Percentiles rank a stretch among this genome's conserved stretches.
These are phyloP conservation scores for Aspergillus sp. DNA, from an alignment of 2,329 filamentous ascomycete genomes.

Conservation along the genomic window DNA sequence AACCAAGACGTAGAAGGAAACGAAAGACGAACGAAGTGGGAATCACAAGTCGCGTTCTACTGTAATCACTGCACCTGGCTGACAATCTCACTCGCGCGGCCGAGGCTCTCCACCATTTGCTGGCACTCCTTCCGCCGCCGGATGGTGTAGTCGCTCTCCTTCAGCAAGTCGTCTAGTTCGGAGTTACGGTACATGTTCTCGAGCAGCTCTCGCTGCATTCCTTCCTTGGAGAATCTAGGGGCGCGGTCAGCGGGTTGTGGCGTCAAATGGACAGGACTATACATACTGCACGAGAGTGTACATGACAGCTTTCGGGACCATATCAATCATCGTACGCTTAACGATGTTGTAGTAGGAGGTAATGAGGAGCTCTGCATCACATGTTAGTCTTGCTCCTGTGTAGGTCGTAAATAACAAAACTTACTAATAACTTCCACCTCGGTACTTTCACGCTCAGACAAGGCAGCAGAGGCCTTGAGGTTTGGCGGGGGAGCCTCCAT, in stretches of 20 bases:
- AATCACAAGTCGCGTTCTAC: conserved; percentile 19
- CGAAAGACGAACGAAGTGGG: conserved; percentile 12
- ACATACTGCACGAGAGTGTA: conserved; percentile 90
- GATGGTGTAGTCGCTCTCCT: conserved; percentile 97
- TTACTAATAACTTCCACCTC: conserved; percentile 98
- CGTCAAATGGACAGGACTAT: background rate
- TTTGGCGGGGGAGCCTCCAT: conserved; percentile 95
- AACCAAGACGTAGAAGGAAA: conserved; percentile 13
- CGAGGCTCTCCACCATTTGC: conserved; percentile 95
- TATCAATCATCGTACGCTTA: conserved; percentile 97
- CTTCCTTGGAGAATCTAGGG: conserved; percentile 83
- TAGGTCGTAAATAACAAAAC: conserved; percentile 36
- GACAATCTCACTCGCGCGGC: conserved; percentile 92
- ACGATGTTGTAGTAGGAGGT: conserved; percentile 98
- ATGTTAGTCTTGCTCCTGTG: conserved; percentile 15
- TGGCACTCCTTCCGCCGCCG: conserved; percentile 95
- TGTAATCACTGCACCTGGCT: conserved; percentile 63
- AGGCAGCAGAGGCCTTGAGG: conserved; percentile 88
- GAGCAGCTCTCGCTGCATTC: conserved; percentile 95
- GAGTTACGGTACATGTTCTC: conserved; percentile 96
- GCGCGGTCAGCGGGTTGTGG: conserved; percentile 12
- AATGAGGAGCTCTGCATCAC: conserved; percentile 76
- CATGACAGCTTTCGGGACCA: conserved; percentile 99
- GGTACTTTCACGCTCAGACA: conserved; percentile 90
- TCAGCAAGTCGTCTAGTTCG: conserved; percentile 88